A percentile compares a stretch with the other conserved stretches of the same genome.
phyloP scores from a whole-genome alignment of 768 basidiomycete species.

The Suillus paluster region DNA sequence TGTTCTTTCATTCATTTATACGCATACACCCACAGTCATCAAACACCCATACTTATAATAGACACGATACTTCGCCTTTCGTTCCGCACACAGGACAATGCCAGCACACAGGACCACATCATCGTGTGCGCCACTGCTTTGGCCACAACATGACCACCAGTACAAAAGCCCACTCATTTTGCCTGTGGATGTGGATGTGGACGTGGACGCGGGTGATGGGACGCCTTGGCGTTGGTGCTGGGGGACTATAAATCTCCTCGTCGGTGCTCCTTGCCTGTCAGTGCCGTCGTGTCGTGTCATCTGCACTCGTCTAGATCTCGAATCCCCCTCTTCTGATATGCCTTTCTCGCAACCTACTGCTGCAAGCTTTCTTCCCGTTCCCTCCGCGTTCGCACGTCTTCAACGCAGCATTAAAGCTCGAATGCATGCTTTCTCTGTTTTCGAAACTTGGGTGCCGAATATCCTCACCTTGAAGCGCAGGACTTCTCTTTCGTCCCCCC shows the following conservation, averaged over 20 bases:
- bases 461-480: background rate
- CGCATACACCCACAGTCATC: background rate
- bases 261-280: conserved; percentile 1
- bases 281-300: background rate
- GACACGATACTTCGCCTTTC: background rate
- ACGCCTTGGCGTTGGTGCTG: background rate
- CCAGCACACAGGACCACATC: conserved; percentile 5
- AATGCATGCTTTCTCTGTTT: background rate
- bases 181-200: background rate
- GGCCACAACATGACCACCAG: background rate
- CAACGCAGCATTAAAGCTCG: background rate
- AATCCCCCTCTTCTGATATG: background rate
- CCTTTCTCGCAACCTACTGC: background rate
- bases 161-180: conserved; percentile 1
- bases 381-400: background rate
- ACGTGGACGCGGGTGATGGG: background rate
- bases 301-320: background rate
- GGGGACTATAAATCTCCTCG: background rate
- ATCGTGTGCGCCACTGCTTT: conserved; percentile 5
- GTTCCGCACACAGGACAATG: conserved; percentile 3
- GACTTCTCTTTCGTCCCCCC: background rate
- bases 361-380: background rate
- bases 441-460: background rate
- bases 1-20: background rate
- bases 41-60: background rate